phyloP scores from a whole-genome alignment of 306 rosid species.

The Sechiopsis laciniata region DNA sequence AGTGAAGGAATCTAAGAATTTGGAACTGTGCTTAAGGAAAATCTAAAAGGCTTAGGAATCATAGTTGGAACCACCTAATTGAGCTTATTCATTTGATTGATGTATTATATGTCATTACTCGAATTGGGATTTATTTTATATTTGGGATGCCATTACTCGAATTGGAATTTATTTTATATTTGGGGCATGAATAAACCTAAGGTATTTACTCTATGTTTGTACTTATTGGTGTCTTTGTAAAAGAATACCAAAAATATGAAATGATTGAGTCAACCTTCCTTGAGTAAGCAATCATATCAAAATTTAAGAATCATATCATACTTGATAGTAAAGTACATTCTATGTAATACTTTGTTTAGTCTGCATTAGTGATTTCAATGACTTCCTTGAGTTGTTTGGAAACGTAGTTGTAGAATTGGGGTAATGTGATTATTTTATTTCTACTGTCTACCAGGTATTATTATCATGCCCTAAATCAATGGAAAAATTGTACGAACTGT shows the following conservation, averaged over 20 bases:
- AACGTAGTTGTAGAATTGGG: background rate
- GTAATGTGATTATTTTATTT: too few relatives aligned
- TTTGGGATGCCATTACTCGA: constrained; percentile 1
- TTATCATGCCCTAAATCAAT: background rate
- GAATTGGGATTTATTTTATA: background rate
- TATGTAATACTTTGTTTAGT: background rate
- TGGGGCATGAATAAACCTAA: background rate
- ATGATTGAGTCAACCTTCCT: background rate
- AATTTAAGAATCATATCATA: background rate
- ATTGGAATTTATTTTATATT: background rate
- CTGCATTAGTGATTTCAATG: background rate
- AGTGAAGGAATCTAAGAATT: background rate
- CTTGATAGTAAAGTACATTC: background rate
- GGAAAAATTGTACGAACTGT: background rate
- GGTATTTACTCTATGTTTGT: background rate
- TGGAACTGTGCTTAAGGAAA: background rate
- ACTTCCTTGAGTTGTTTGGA: background rate
- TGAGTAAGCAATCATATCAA: background rate
- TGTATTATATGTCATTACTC: too few relatives aligned
- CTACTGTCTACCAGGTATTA: background rate
- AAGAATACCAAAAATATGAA: too few relatives aligned
- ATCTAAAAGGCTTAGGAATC: background rate
- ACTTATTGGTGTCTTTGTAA: too few relatives aligned
- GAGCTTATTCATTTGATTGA: background rate
- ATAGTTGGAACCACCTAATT: background rate